Base-by-base conservation (phyloP, 768 basidiomycete species). In the Sarcodon aspratus region DNA sequence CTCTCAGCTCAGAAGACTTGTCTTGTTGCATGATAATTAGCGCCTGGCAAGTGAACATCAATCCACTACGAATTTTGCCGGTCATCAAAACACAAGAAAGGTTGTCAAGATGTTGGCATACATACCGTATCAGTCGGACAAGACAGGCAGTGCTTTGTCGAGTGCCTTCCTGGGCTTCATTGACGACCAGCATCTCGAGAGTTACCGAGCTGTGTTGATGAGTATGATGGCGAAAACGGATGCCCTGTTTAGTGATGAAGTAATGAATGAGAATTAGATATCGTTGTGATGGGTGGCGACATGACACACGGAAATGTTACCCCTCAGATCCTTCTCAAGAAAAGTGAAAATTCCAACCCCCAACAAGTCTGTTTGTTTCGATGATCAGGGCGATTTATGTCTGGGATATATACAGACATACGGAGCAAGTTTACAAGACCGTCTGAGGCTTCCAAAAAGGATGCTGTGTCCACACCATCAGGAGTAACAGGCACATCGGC, bases 371-470 rank as follows among this genome's bases (percentile, higher is more conserved):
- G 55, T 38, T 8, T 8, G 18, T 44, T 13, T 44, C 36, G 32
- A 32, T 7, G 43, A 47, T 17, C 7, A 50, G n/a, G 46, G 12
- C 33, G 42, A 17, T 27, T 1, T 15, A 9, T 37, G 21, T 43
- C 8, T 13, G 5, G 33, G 17, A 21, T 6, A 27, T 11, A 17
- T 32, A 38, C 35, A 45, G 27, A 50, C 75, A 50, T 53, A 82
- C 85, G 82, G 59, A 86, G 86, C 68, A 87, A 68, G 48, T 75
- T 69, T 12, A 84, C 71, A 27, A 98, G 73, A 13, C 89, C 93
- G 64, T 95, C 90, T 15, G 90, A 80, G 1, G 94, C 94, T 59
- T 89, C 83, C 43, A 92, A 71, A 70, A 98, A 98, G 10, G 74
- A 63, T 15, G 68, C 59, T 0, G 92, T 90, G 60, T 92, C 81